phyloP scores from a whole-genome alignment of 306 rosid species.

The Sphenostylis stenocarpa region DNA sequence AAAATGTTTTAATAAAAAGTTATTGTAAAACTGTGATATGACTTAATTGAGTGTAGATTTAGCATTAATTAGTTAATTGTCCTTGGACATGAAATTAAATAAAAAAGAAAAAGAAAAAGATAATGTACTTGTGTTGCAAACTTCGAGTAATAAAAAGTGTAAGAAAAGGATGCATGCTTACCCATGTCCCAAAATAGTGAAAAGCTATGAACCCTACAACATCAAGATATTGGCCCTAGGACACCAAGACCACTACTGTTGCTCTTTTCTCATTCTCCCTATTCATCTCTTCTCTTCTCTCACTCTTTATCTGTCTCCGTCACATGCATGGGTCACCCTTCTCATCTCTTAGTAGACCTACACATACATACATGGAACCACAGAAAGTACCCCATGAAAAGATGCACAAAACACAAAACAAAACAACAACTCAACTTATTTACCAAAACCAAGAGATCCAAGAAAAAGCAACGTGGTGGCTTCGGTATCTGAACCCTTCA shows the following conservation, averaged over 20 bases:
- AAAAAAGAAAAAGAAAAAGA: neutral
- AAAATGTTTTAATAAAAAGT: too few relatives aligned
- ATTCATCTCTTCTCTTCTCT: neutral
- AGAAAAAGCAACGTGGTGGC: neutral
- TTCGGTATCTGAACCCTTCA: constrained; percentile 15
- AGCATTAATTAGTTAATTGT: neutral
- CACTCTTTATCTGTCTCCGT: neutral
- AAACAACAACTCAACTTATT: neutral
- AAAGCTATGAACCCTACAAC: neutral
- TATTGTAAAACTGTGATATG: too few relatives aligned
- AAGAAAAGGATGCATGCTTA: neutral
- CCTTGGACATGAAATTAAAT: neutral
- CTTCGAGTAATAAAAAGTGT: neutral
- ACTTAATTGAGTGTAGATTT: too few relatives aligned
- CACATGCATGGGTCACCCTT: neutral
- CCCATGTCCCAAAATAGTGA: constrained; percentile 17
- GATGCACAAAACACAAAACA: neutral
- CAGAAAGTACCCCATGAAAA: neutral
- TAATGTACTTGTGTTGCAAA: neutral
- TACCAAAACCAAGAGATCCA: constrained; percentile 12
- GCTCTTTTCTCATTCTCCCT: neutral
- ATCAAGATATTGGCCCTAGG: neutral
- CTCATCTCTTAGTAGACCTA: neutral
- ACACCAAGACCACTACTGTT: constrained; percentile 1
- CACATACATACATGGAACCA: neutral